Conservation (phyloP, 768 basidiomycete species). For the Phaeotremella fagi region DNA sequence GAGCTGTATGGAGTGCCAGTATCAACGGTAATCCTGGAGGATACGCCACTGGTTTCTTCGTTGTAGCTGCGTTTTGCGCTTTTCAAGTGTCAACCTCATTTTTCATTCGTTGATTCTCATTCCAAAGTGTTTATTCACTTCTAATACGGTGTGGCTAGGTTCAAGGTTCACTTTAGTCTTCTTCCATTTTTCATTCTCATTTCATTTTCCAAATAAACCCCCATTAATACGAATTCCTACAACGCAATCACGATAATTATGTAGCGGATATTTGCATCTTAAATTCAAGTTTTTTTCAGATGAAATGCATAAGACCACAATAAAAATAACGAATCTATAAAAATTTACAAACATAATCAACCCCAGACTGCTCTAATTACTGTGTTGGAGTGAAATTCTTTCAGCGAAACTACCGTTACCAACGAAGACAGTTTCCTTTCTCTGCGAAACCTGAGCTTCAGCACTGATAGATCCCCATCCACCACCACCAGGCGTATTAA, state of each 20-base stretch:
- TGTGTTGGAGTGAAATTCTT: background rate
- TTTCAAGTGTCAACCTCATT: conserved; percentile 30
- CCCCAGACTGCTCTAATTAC: background rate
- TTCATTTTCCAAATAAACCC: too few relatives aligned
- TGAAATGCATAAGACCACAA: too few relatives aligned
- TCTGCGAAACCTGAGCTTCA: background rate
- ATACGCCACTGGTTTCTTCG: conserved; percentile 39
- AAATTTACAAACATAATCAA: too few relatives aligned
- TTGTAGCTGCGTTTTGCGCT: conserved; percentile 29
- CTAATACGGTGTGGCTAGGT: too few relatives aligned
- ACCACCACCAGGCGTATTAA: conserved; percentile 35
- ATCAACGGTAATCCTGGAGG: conserved; percentile 45
- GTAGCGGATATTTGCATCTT: too few relatives aligned
- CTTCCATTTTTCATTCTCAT: background rate
- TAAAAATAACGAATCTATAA: too few relatives aligned
- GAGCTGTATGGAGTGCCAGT: conserved; percentile 38
- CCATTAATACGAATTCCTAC: too few relatives aligned
- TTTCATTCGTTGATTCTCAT: conserved; percentile 29
- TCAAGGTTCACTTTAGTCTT: too few relatives aligned
- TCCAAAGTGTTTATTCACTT: too few relatives aligned
- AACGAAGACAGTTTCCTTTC: background rate
- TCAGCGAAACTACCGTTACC: background rate
- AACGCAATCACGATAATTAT: too few relatives aligned
- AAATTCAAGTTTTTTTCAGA: too few relatives aligned
- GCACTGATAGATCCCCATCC: conserved; percentile 21